These are phyloP conservation scores for Eucalyptus curtisii DNA, from an alignment of 345 rosid genomes.

Conservation along the genomic window DNA sequence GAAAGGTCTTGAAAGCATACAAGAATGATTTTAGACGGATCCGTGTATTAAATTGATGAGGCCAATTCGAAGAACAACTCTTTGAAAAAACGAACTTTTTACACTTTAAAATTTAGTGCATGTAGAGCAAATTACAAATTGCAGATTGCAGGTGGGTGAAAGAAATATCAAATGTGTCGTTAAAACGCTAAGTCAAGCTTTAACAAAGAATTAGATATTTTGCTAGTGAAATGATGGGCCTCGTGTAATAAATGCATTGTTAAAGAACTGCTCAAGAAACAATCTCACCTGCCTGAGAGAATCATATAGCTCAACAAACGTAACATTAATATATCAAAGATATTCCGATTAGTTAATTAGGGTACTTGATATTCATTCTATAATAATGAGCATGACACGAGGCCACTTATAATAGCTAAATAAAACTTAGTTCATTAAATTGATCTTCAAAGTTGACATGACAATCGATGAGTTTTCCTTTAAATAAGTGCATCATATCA, in stretches of 20 bases:
- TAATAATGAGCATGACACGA: background rate
- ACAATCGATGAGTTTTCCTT: background rate
- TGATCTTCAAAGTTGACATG: background rate
- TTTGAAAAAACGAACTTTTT: background rate
- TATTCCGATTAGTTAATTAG: background rate
- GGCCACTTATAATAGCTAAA: background rate
- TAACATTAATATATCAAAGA: background rate
- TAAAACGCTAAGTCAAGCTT: background rate
- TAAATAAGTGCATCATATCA: background rate
- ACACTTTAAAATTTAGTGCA: background rate
- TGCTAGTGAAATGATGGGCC: background rate
- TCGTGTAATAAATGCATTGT: background rate
- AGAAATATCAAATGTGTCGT: background rate
- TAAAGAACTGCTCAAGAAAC: background rate
- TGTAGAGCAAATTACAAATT: background rate
- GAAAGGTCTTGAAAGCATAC: background rate
- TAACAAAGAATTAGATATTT: background rate
- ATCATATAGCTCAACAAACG: background rate
- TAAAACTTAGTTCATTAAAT: background rate
- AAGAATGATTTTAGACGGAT: background rate
- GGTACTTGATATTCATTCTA: background rate
- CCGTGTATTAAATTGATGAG: background rate
- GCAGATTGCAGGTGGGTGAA: background rate
- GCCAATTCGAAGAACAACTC: background rate
- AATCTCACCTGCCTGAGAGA: background rate